Base-by-base conservation (phyloP, 495 filamentous ascomycete species). In the Penicillium malachiteum region DNA sequence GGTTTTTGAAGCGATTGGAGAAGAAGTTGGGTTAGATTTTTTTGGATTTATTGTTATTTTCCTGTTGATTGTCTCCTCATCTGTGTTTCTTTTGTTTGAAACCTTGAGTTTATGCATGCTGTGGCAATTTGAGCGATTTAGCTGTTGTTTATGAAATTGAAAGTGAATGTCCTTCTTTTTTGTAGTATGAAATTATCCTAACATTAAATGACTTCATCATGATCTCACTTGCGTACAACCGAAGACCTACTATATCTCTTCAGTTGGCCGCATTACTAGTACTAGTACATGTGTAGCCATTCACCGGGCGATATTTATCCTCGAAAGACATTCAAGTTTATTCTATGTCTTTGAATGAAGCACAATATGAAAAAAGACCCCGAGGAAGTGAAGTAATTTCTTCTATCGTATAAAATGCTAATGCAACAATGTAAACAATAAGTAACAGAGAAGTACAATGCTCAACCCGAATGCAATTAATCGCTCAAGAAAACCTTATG, bases 1-100 rank as follows among this genome's bases (percentile, higher is more conserved):
- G 87, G 35, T 87, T 95, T 69, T 75, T 96, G 63, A 96, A 91
- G 84, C 91, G 84, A 73, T 76, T 96, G 65, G 92, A 96, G 78
- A 94, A 94, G 82, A 88, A 83, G 66, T 83, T 93, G 68, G 87
- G 77, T 67, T 40, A 40, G 18, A 37, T 9, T 37, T 10, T 37
- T 10, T 7, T 9, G 42, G 5, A 16, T 7, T 31, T 26, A 4
- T 39, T 21, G 7, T 26, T 50, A 5, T 21, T 21, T 18, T 6
- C 10, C n/a, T 37, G 16, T 39, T 12, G 33, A 1, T 18, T 38
- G 6, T 11, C 13, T 13, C 3, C 41, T 5, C n/a, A n/a, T n/a
- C n/a, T 31, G 2, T 51, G 18, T n/a, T 47, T 47, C 7, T 14
- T n/a, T 34, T n/a, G 11, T n/a, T 16, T 16, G n/a, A 5, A 9